A percentile compares a stretch with the other conserved stretches of the same genome.
Conservation (phyloP, 2,329 filamentous ascomycete species). For the Ascochyta fabae region DNA sequence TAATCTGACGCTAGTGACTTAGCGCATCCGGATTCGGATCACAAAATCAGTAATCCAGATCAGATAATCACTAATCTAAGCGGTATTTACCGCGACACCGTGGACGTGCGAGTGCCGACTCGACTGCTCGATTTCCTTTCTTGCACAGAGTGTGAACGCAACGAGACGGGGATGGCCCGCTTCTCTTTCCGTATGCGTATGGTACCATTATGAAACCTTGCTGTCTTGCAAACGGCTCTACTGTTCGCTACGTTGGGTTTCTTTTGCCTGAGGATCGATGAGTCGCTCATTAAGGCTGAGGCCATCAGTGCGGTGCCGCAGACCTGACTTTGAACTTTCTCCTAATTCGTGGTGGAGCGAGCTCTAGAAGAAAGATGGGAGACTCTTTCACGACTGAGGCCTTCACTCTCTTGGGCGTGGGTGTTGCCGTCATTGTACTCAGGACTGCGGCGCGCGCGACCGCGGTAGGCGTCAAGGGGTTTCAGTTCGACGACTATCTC, state of each 20-base stretch:
- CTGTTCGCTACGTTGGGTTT: not conserved
- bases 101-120: slow-evolving; percentile 2
- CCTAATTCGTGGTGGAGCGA: not conserved
- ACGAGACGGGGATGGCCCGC: not conserved
- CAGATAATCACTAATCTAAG: too few species aligned
- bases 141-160: not conserved
- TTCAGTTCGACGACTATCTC: slow-evolving; percentile 66
- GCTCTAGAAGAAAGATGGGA: slow-evolving; percentile 5
- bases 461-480: slow-evolving; percentile 56
- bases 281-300: slow-evolving; percentile 7
- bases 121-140: slow-evolving; percentile 1
- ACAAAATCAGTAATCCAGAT: too few species aligned
- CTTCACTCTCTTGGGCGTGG: slow-evolving; percentile 21
- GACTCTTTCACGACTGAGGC: slow-evolving; percentile 23
- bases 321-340: slow-evolving; percentile 2
- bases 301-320: slow-evolving; percentile 3
- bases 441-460: slow-evolving; percentile 59
- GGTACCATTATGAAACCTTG: not conserved
- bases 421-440: slow-evolving; percentile 57
- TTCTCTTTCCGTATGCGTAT: not conserved
- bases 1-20: too few species aligned
- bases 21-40: too few species aligned
- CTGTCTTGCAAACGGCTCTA: slow-evolving; percentile 7
- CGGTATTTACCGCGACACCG: too few species aligned
- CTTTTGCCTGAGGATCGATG: not conserved